Base-by-base conservation (phyloP, 1,139 yeast species). In the Yamadazyma triangularis region DNA sequence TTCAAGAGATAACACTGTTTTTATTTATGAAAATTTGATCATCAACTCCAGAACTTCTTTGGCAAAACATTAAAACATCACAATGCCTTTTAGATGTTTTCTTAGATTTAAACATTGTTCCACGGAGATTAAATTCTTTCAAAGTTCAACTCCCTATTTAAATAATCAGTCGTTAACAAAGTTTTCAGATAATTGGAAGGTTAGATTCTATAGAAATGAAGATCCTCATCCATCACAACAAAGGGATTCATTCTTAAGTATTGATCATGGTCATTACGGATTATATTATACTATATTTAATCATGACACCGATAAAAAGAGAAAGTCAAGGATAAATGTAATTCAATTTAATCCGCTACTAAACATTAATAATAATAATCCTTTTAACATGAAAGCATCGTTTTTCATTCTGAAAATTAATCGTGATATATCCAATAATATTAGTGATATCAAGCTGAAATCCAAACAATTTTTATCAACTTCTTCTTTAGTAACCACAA, bases 181-280 rank as follows among this genome's bases (percentile, higher is more conserved):
- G 13, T 53, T 49, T 36, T 42, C 50, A 25, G 47, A 48, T 26
- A 48, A 46, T 26, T 51, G 45, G 36, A 49, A 18, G 9, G 20
- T 42, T 19, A 44, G 64, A 62, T 29, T 31, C 14, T 34, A 26
- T 25, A 33, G 35, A 23, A 53, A 47, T 28, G 58, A 51, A 12
- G 64, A 56, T 10, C 66, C 67, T 2, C 62, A 60, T 32, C 61
- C 43, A 62, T 29, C 57, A 56, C 24, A 47, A 38, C 36, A 47
- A 14, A 42, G 51, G 13, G 37, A 38, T 10, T 13, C 49, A 24
- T 60, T 51, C 39, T 50, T 64, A 35, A 50, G 55, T 10, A 59
- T 68, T 11, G 62, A 58, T 29, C 42, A 50, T 23, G 74, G 73
- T 11, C 73, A 68, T 37, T 68, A 66, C 43, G 74, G 73, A 0